Conservation (phyloP, 345 rosid genomes). For the Citrus unshiu region DNA sequence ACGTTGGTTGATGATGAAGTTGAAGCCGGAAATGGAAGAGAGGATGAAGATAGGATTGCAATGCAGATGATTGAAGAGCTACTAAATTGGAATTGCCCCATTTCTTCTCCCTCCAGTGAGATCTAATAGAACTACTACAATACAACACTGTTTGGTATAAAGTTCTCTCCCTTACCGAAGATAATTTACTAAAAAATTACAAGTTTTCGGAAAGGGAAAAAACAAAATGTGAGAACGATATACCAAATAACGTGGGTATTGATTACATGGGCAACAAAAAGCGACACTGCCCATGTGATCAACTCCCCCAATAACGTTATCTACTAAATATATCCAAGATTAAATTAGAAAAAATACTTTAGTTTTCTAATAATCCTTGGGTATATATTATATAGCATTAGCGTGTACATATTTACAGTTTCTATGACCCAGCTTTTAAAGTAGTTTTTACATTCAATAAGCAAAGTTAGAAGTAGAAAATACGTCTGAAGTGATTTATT, state of each 20-base stretch:
- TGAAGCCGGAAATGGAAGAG: constrained; percentile 12
- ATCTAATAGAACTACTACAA: background rate
- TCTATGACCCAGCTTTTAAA: background rate
- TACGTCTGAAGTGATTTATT: background rate
- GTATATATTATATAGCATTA: background rate
- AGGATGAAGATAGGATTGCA: constrained; percentile 54
- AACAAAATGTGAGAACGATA: too few relatives aligned
- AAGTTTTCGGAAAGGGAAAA: too few relatives aligned
- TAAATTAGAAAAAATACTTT: background rate
- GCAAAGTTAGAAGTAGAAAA: background rate
- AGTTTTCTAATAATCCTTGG: background rate
- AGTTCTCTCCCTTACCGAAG: too few relatives aligned
- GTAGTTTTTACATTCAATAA: background rate
- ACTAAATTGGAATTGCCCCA: constrained; percentile 51
- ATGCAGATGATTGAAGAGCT: constrained; percentile 82
- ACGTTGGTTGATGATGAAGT: constrained; percentile 13
- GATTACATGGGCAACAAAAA: too few relatives aligned
- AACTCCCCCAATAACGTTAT: too few relatives aligned
- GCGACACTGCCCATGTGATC: too few relatives aligned
- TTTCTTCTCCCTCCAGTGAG: background rate
- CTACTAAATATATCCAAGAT: too few relatives aligned
- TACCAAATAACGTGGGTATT: too few relatives aligned
- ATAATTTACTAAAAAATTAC: too few relatives aligned
- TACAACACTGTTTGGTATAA: background rate
- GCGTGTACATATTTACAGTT: background rate